These are phyloP conservation scores for Tylopilus rubrobrunneus DNA, from an alignment of 768 basidiomycete genomes.

Conservation along the genomic window DNA sequence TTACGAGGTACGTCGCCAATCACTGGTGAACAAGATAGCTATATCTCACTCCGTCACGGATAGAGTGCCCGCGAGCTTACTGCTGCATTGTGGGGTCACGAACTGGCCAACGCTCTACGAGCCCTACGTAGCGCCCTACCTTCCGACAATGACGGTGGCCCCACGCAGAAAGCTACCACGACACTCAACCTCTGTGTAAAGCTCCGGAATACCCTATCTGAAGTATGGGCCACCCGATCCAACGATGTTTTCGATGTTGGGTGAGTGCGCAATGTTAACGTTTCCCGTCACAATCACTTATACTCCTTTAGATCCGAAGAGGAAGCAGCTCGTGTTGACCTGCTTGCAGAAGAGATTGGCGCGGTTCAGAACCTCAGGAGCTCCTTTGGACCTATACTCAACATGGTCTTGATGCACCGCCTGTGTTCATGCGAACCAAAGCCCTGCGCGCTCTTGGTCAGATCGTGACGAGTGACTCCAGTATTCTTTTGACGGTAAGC, in stretches of 20 bases:
- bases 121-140: constrained; percentile 51
- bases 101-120: constrained; percentile 68
- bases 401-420: constrained; percentile 81
- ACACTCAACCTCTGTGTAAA: constrained; percentile 44
- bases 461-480: constrained; percentile 86
- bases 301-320: constrained; percentile 62
- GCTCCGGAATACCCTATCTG: constrained; percentile 60
- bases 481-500: constrained; percentile 70
- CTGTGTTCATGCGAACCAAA: constrained; percentile 92
- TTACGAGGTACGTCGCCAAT: constrained; percentile 56
- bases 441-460: constrained; percentile 87
- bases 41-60: constrained; percentile 1
- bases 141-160: constrained; percentile 35
- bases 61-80: constrained; percentile 80
- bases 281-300: not conserved
- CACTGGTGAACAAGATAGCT: not conserved
- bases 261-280: constrained; percentile 38
- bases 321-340: constrained; percentile 66
- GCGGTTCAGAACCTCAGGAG: constrained; percentile 69
- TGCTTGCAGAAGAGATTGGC: constrained; percentile 71
- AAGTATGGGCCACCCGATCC: constrained; percentile 67
- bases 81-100: constrained; percentile 76
- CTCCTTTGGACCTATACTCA: constrained; percentile 82
- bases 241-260: constrained; percentile 80
- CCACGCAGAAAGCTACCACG: constrained; percentile 12